Conservation (phyloP, 2,329 filamentous ascomycete genomes). For the Pseudogymnoascus sp. region DNA sequence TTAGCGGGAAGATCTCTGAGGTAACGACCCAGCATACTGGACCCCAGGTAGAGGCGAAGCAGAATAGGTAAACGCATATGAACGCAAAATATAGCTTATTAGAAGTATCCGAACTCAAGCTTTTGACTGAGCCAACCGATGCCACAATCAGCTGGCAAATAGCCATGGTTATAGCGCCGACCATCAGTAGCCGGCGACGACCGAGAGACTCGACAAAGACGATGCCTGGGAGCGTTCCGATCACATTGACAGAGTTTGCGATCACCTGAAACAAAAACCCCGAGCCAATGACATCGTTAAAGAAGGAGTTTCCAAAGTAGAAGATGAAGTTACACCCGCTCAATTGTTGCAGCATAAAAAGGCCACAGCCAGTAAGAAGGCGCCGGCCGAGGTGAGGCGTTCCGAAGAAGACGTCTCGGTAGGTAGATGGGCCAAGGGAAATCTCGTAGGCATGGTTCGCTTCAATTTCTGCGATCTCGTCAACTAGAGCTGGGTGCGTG, state of each 20-base stretch:
- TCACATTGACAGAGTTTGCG: conserved; percentile 70
- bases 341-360: conserved; percentile 74
- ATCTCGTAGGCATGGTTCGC: conserved; percentile 70
- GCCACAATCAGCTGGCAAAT: conserved; percentile 57
- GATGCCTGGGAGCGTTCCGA: conserved; percentile 65
- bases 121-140: conserved; percentile 46
- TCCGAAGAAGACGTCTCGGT: conserved; percentile 52
- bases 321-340: conserved; percentile 70
- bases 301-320: conserved; percentile 69
- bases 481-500: conserved; percentile 62
- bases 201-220: conserved; percentile 70
- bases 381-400: conserved; percentile 60
- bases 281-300: conserved; percentile 51
- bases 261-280: conserved; percentile 66
- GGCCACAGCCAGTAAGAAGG: conserved; percentile 60
- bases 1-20: conserved; percentile 61
- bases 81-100: conserved; percentile 56
- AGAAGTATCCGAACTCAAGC: conserved; percentile 28
- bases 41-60: conserved; percentile 72
- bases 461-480: conserved; percentile 67
- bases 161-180: conserved; percentile 68
- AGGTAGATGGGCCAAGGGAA: conserved; percentile 51
- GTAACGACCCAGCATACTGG: conserved; percentile 70
- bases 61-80: conserved; percentile 64
- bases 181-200: conserved; percentile 62